Conservation (phyloP, 371 early-diverging fungal genomes). For the Blakeslea trispora region DNA sequence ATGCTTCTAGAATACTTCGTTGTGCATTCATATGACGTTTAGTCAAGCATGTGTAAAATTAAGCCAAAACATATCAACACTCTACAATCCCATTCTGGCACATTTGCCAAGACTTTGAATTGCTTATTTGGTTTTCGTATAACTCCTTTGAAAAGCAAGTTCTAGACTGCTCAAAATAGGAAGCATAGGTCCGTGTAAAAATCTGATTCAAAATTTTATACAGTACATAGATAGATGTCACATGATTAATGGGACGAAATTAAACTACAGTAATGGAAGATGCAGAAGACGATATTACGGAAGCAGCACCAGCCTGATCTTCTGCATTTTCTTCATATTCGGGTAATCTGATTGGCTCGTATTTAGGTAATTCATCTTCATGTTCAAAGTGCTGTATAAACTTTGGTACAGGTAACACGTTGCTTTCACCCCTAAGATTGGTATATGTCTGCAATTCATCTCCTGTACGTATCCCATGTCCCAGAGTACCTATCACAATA, state of each 20-base stretch:
- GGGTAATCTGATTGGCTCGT: constrained; percentile 17
- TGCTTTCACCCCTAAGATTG: background rate
- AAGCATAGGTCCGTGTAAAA: too few species aligned
- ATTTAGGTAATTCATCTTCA: constrained; percentile 19
- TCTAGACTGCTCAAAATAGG: too few species aligned
- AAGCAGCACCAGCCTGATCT: background rate
- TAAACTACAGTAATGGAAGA: background rate
- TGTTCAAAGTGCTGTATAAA: constrained; percentile 12
- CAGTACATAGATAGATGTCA: background rate
- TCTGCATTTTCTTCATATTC: background rate
- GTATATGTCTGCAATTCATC: constrained; percentile 10
- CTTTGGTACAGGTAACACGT: constrained; percentile 8
- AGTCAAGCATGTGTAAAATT: too few species aligned
- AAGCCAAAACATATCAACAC: too few species aligned
- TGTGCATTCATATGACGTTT: too few species aligned
- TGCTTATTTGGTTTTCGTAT: too few species aligned
- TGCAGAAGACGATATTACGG: background rate
- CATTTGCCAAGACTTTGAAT: too few species aligned
- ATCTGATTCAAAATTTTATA: background rate
- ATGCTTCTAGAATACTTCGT: too few species aligned
- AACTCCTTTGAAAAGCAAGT: too few species aligned
- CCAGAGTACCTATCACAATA: constrained; percentile 12
- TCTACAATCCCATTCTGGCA: too few species aligned
- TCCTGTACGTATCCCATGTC: constrained; percentile 10
- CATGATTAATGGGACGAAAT: background rate